Conservation (phyloP, 2,329 filamentous ascomycete species). For the Amauroascus niger region DNA sequence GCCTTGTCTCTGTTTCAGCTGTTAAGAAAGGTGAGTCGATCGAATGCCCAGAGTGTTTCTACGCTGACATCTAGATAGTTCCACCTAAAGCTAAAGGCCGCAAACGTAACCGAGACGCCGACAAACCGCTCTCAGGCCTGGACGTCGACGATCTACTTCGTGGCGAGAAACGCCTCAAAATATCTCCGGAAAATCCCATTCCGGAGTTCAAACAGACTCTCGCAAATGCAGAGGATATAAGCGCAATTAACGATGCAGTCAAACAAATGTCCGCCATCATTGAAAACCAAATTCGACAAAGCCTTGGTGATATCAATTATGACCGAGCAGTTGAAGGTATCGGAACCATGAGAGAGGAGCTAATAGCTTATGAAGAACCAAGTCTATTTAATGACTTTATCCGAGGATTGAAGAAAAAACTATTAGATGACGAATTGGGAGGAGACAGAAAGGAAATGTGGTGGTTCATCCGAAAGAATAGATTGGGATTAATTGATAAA, state of each 20-base stretch:
- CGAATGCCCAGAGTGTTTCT: not conserved
- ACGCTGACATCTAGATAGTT: slow-evolving; percentile 40
- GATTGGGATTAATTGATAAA: slow-evolving; percentile 63
- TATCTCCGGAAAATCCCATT: slow-evolving; percentile 64
- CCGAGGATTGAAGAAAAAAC: slow-evolving; percentile 57
- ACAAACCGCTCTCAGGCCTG: slow-evolving; percentile 81
- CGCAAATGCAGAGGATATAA: slow-evolving; percentile 48
- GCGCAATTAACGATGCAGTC: slow-evolving; percentile 55
- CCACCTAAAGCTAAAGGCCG: slow-evolving; percentile 69
- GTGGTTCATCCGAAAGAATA: slow-evolving; percentile 58
- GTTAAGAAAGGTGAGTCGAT: slow-evolving; percentile 63
- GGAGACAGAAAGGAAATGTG: slow-evolving; percentile 76
- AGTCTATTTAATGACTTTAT: slow-evolving; percentile 67
- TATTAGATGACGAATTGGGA: slow-evolving; percentile 60
- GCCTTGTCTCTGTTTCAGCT: slow-evolving; percentile 58
- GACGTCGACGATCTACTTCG: slow-evolving; percentile 75
- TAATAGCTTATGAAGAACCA: slow-evolving; percentile 66
- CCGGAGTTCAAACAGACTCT: slow-evolving; percentile 84
- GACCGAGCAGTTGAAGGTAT: slow-evolving; percentile 65
- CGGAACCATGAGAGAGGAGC: slow-evolving; percentile 65
- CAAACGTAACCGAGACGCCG: slow-evolving; percentile 54
- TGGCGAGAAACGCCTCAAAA: slow-evolving; percentile 43
- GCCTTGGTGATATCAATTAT: slow-evolving; percentile 67
- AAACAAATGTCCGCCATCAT: slow-evolving; percentile 68
- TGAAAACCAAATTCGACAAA: slow-evolving; percentile 57